phyloP scores from a whole-genome alignment of 768 basidiomycete species.

The Leccinum obscurum region DNA sequence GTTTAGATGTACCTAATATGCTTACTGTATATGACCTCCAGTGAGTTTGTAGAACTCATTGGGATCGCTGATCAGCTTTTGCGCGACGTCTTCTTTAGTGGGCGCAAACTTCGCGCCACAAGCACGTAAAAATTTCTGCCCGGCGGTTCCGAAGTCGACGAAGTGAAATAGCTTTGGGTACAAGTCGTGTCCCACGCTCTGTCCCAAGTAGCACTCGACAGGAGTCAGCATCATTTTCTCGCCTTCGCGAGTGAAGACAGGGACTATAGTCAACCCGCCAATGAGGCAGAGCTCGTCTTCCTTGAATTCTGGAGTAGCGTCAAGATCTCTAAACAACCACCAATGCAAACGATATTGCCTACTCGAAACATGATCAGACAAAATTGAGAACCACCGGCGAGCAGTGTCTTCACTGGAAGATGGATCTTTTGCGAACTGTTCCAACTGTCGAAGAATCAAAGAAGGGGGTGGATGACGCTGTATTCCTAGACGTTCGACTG shows the following conservation, averaged over 20 bases:
- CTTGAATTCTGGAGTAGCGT: slow-evolving; percentile 48
- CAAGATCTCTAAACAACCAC: background rate
- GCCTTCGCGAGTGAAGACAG: slow-evolving; percentile 37
- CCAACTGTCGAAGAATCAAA: too few species aligned
- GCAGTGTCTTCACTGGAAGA: background rate
- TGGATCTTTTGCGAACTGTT: too few species aligned
- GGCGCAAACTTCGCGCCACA: slow-evolving; percentile 86
- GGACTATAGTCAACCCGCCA: slow-evolving; percentile 62
- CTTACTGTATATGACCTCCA: slow-evolving; percentile 53
- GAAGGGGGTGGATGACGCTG: too few species aligned
- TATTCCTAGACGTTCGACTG: too few species aligned
- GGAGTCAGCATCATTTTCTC: slow-evolving; percentile 54
- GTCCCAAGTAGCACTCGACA: slow-evolving; percentile 64
- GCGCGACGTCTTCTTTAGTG: slow-evolving; percentile 73
- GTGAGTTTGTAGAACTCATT: slow-evolving; percentile 65
- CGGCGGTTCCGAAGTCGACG: slow-evolving; percentile 71
- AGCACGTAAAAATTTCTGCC: slow-evolving; percentile 80
- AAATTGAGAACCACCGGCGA: slow-evolving; percentile 56
- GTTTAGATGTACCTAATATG: background rate
- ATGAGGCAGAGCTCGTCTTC: slow-evolving; percentile 51
- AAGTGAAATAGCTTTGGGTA: slow-evolving; percentile 82
- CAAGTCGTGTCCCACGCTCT: slow-evolving; percentile 48
- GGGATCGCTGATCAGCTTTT: slow-evolving; percentile 64
- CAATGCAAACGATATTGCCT: slow-evolving; percentile 18
- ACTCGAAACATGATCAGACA: slow-evolving; percentile 62